Percentiles rank a stretch among this genome's conserved stretches.
Conservation (phyloP, 2,329 filamentous ascomycete genomes). For the Ophiostoma perfectum region DNA sequence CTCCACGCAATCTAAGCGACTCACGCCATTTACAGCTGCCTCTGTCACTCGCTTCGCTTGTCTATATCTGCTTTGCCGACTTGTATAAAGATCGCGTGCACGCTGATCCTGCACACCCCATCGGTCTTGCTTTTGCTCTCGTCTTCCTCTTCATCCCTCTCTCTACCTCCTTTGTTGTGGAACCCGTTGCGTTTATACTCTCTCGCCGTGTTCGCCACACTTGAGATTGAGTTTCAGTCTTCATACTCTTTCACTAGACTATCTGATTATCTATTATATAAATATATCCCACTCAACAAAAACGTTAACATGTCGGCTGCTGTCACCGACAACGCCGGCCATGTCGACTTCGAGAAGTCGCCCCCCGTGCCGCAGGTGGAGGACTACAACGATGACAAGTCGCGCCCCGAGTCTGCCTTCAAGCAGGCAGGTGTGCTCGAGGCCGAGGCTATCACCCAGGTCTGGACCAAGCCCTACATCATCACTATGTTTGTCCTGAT, state of each 20-base stretch:
- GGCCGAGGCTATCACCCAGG: slow-evolving; percentile 43
- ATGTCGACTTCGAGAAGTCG: slow-evolving; percentile 5
- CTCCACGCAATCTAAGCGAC: not conserved
- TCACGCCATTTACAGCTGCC: not conserved
- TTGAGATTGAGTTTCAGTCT: not conserved
- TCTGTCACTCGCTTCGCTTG: not conserved
- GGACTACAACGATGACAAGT: not conserved
- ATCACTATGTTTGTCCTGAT: slow-evolving; percentile 41
- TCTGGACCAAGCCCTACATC: slow-evolving; percentile 40
- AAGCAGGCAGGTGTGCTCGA: slow-evolving; percentile 44
- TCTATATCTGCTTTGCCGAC: not conserved
- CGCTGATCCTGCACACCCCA: not conserved
- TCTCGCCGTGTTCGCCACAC: not conserved
- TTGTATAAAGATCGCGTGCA: slow-evolving; percentile 5
- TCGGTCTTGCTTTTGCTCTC: not conserved
- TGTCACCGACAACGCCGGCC: not conserved
- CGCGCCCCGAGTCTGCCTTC: slow-evolving; percentile 7
- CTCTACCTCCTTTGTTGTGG: not conserved
- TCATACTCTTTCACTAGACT: slow-evolving; percentile 1
- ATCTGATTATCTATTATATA: not conserved
- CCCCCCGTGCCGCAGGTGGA: not conserved
- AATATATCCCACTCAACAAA: not conserved
- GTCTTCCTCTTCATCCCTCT: not conserved
- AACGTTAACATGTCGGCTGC: not conserved
- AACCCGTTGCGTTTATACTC: not conserved